Evolutionary conservation across 306 rosid genomes (phyloP).

Genomic region (Lotus japonicus): DNA sequence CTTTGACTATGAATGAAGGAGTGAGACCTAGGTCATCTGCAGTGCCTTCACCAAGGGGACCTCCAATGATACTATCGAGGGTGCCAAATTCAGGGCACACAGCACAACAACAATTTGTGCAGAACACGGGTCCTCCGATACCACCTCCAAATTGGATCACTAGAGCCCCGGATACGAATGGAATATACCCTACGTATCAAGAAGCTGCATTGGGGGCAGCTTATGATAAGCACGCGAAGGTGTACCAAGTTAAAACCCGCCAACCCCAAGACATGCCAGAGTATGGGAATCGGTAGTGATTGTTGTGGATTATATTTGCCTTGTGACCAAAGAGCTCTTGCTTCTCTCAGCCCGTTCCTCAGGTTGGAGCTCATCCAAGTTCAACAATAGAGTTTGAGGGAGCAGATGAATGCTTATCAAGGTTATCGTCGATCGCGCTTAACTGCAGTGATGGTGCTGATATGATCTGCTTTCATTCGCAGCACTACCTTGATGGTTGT

Average conservation of each 20-base stretch:
- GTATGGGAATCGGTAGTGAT: slow-evolving; percentile 33
- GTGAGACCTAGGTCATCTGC: slow-evolving; percentile 38
- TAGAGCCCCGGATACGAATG: slow-evolving; percentile 41
- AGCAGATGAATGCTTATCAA: slow-evolving; percentile 1
- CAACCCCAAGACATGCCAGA: slow-evolving; percentile 42
- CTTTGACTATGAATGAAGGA: slow-evolving; percentile 40
- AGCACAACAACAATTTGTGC: slow-evolving; percentile 35
- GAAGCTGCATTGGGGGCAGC: slow-evolving; percentile 42
- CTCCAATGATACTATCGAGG: slow-evolving; percentile 24
- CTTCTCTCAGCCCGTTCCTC: slow-evolving; percentile 13
- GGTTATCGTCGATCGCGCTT: neutral
- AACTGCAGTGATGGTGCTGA: slow-evolving; percentile 19
- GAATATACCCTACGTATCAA: slow-evolving; percentile 43
- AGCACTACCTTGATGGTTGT: neutral
- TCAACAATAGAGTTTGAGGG: slow-evolving; percentile 4
- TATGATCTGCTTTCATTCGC: neutral
- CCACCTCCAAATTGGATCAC: slow-evolving; percentile 89
- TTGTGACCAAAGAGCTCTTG: slow-evolving; percentile 16
- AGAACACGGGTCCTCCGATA: slow-evolving; percentile 54
- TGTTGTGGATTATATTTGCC: slow-evolving; percentile 23
- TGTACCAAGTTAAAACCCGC: slow-evolving; percentile 57
- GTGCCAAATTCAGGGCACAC: slow-evolving; percentile 39
- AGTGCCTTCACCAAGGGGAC: slow-evolving; percentile 25
- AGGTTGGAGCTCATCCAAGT: slow-evolving; percentile 22
- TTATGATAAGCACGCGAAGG: slow-evolving; percentile 55